Base-by-base conservation (phyloP, 108 stramenopile genomes). In the Nitzschia sp. region DNA sequence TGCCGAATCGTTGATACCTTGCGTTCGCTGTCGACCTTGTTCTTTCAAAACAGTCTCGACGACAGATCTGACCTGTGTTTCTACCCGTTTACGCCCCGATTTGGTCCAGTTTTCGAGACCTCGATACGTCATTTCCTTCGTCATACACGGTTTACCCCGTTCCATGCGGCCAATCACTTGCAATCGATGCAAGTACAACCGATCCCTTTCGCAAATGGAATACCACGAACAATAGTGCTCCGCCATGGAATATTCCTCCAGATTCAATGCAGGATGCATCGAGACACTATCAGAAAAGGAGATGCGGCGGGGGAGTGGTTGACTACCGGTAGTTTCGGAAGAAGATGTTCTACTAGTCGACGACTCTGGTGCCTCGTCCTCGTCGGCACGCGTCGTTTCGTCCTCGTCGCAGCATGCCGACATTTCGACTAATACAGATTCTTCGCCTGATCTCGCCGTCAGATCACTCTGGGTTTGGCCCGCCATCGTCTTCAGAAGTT, bases 111-210 rank as follows among this genome's bases (percentile, higher is more conserved):
- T 19, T 31, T 59, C 57, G 31, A 59, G 33, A 2, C 57, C 57
- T 33, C 57, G 57, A 21, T 59, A 59, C 31, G 57, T 34, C 57
- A 59, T 59, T 34, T 59, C 57, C 2, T 34, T 31, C 33, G 31
- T 21, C 3, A 33, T 59, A 32, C 57, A 59, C 8, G 57, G 57
- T 26, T 59, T 59, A 32, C 57, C 57, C 18, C 26, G 28, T 21
- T 59, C 57, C n/a, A 59, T 15, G 17, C 57, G 19, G 57, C 31
- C 28, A 17, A 59, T 17, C 1, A 59, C 57, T 32, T 59, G 31
- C 15, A 18, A 6, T 33, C 57, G 29, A 13, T 59, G n/a, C 15
- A 32, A 1, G 2, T n/a, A 19, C 32, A 21, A 13, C 31, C 34
- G 29, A 13, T 31, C n/a, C 31, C 17, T 33, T 25, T 59, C 57